Evolutionary conservation across 495 filamentous ascomycete species (phyloP).

Genomic region (Lasiosphaeria ovina): DNA sequence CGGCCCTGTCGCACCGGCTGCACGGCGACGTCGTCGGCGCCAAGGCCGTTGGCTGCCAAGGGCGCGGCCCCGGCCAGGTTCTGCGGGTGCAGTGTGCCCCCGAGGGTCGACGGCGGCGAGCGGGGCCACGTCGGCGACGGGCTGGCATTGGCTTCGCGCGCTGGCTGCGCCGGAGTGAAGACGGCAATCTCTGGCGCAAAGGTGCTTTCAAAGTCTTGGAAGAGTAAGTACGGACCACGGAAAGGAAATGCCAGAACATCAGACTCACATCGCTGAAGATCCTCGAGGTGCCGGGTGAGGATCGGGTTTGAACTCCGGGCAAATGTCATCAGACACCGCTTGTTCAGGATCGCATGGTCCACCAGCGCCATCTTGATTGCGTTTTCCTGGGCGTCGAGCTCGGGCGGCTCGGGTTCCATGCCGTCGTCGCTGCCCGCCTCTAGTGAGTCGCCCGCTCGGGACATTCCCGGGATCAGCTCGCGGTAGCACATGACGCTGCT

Average conservation of each 20-base stretch:
- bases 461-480: conserved; percentile 58
- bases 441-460: conserved; percentile 40
- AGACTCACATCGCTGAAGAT: conserved; percentile 52
- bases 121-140: conserved; percentile 45
- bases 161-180: conserved; percentile 45
- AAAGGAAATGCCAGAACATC: conserved; percentile 21
- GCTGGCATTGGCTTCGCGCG: conserved; percentile 27
- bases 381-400: conserved; percentile 68
- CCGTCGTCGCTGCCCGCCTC: conserved; percentile 43
- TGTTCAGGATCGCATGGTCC: conserved; percentile 85
- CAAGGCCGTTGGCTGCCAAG: conserved; percentile 30
- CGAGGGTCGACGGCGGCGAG: conserved; percentile 32
- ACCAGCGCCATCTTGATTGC: conserved; percentile 82
- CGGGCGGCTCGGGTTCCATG: conserved; percentile 46
- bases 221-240: neutral
- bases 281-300: conserved; percentile 41
- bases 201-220: conserved; percentile 56
- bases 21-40: conserved; percentile 39
- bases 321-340: conserved; percentile 74
- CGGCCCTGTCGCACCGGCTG: conserved; percentile 42
- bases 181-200: conserved; percentile 61
- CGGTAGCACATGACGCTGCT: conserved; percentile 74
- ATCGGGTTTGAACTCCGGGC: conserved; percentile 55
- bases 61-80: conserved; percentile 26
- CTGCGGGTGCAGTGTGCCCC: conserved; percentile 13